Evolutionary conservation across 2,329 filamentous ascomycete species (phyloP).

Genomic region (Shiraia sp.): DNA sequence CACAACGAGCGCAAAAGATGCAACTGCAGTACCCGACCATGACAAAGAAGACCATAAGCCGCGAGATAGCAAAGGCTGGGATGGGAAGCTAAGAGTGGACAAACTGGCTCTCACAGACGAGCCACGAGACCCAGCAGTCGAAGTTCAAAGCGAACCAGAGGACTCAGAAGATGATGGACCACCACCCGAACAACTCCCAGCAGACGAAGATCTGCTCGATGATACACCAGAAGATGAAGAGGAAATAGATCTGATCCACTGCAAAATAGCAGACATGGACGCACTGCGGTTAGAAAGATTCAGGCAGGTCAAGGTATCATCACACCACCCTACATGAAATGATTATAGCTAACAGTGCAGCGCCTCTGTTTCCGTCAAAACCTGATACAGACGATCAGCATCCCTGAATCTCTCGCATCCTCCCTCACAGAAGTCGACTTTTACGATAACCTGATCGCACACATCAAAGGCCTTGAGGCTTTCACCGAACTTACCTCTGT

Average conservation of each 20-base stretch:
- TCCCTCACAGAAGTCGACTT: conserved; percentile 85
- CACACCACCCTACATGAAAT: background rate
- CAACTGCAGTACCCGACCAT: conserved; percentile 18
- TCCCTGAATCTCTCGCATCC: conserved; percentile 66
- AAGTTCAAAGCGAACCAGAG: conserved; percentile 73
- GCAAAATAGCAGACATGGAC: conserved; percentile 76
- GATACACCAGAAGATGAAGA: conserved; percentile 60
- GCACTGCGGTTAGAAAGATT: conserved; percentile 85
- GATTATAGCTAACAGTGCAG: conserved; percentile 37
- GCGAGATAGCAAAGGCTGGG: conserved; percentile 66
- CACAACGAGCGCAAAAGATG: conserved; percentile 16
- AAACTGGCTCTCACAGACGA: conserved; percentile 57
- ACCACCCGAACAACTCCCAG: conserved; percentile 40
- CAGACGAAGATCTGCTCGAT: conserved; percentile 59
- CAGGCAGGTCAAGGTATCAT: conserved; percentile 64
- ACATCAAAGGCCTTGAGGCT: conserved; percentile 80
- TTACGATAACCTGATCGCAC: conserved; percentile 93
- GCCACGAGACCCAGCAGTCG: conserved; percentile 61
- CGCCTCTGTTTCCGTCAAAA: conserved; percentile 92
- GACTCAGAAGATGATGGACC: conserved; percentile 69
- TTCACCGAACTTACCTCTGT: conserved; percentile 76
- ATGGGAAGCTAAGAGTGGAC: conserved; percentile 78
- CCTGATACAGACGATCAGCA: conserved; percentile 77
- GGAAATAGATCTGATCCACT: conserved; percentile 82
- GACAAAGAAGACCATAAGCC: conserved; percentile 35